These are phyloP conservation scores for Carallia pectinifolia DNA, from an alignment of 345 rosid genomes.

Conservation along the genomic window DNA sequence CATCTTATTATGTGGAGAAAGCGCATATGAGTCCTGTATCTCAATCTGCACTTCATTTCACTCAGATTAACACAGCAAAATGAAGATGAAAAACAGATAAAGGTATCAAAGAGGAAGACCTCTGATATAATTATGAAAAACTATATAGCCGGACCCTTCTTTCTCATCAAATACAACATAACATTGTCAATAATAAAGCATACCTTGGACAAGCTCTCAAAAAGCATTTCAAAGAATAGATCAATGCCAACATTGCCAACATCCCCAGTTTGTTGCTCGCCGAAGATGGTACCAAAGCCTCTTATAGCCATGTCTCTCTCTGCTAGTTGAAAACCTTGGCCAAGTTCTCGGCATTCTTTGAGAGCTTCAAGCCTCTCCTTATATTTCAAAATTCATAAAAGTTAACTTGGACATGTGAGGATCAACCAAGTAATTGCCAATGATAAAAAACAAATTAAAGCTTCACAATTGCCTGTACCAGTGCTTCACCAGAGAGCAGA, in stretches of 20 bases:
- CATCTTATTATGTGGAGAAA: neutral
- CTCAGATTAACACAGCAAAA: slow-evolving; percentile 4
- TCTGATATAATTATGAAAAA: too few species aligned
- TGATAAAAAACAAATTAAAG: neutral
- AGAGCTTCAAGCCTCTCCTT: slow-evolving; percentile 96
- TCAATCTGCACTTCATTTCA: slow-evolving; percentile 1
- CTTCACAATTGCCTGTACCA: slow-evolving; percentile 43
- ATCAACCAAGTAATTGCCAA: slow-evolving; percentile 7
- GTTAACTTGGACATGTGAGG: slow-evolving; percentile 1
- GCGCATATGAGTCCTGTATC: too few species aligned
- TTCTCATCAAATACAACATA: neutral
- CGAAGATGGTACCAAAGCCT: slow-evolving; percentile 95
- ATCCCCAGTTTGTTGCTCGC: slow-evolving; percentile 99
- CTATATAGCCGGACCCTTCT: neutral
- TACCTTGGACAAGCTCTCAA: slow-evolving; percentile 93
- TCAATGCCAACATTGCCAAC: slow-evolving; percentile 94
- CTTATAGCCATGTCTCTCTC: slow-evolving; percentile 98
- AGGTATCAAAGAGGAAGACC: slow-evolving; percentile 5
- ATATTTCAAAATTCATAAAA: slow-evolving; percentile 29
- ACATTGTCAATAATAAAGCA: slow-evolving; percentile 14
- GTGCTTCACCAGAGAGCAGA: slow-evolving; percentile 68
- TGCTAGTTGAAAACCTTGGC: slow-evolving; percentile 96
- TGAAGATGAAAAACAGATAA: slow-evolving; percentile 2
- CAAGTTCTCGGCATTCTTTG: slow-evolving; percentile 88
- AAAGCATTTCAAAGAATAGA: slow-evolving; percentile 97